Conservation (phyloP, 192 early-diverging fungal genomes). For the Gigaspora rosea region DNA sequence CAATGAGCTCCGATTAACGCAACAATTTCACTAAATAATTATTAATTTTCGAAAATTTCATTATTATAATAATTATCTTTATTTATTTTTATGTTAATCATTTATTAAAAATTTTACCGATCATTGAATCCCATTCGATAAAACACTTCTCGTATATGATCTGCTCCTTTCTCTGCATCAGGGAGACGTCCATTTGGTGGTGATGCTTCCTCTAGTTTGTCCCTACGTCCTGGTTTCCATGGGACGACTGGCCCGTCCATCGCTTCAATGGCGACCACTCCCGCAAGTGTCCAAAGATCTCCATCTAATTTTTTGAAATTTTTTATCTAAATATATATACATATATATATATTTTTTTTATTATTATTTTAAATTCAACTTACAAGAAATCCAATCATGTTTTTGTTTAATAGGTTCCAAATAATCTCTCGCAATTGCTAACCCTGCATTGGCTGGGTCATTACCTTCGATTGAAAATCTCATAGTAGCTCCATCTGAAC, state of each 20-base stretch:
- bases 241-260: conserved; percentile 70
- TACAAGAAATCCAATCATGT: conserved; percentile 58
- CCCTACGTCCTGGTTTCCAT: conserved; percentile 64
- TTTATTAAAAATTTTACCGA: conserved; percentile 12
- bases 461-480: conserved; percentile 54
- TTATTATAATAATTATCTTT: too few species aligned
- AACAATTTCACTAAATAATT: conserved; percentile 58
- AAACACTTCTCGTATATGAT: conserved; percentile 64
- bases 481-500: conserved; percentile 74
- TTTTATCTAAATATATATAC: background rate
- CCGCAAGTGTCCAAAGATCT: conserved; percentile 78
- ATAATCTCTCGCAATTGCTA: conserved; percentile 44
- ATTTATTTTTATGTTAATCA: background rate
- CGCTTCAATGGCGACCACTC: conserved; percentile 64
- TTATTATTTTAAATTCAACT: background rate
- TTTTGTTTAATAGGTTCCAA: conserved; percentile 69
- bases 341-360: background rate
- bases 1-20: conserved; percentile 69
- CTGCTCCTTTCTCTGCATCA: conserved; percentile 58
- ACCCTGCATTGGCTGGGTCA: conserved; percentile 72
- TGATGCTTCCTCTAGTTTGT: conserved; percentile 51
- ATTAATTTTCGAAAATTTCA: too few species aligned
- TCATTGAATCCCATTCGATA: conserved; percentile 70
- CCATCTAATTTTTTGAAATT: conserved; percentile 45
- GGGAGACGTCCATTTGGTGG: conserved; percentile 73